Percentiles rank a stretch among this genome's conserved stretches.
Conservation (phyloP, 2,329 filamentous ascomycete species). For the Penicillium corylophilum region DNA sequence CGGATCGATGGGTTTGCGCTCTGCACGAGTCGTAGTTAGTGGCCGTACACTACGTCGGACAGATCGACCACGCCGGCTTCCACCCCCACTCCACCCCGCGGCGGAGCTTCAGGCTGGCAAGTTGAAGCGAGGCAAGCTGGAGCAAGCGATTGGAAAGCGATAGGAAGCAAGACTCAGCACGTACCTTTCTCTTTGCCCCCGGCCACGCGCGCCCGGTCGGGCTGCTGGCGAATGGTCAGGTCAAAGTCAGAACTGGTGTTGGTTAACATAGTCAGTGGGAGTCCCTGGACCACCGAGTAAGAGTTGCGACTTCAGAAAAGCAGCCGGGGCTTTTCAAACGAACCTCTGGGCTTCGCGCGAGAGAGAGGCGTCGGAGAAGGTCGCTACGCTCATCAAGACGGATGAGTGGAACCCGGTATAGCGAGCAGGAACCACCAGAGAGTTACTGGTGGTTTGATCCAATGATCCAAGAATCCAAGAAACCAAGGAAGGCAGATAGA, state of each 20-base stretch:
- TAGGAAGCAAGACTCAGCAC: constrained; percentile 7
- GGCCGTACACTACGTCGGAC: constrained; percentile 1
- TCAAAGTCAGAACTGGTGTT: constrained; percentile 55
- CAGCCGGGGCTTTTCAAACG: constrained; percentile 16
- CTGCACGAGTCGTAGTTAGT: constrained; percentile 42
- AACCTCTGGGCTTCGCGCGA: constrained; percentile 45
- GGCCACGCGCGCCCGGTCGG: constrained; percentile 65
- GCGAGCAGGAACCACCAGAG: constrained; percentile 1
- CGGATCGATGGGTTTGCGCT: constrained; percentile 81
- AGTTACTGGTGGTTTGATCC: constrained; percentile 11
- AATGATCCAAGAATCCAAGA: constrained; percentile 11
- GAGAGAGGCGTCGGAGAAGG: constrained; percentile 43
- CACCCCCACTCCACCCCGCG: not conserved
- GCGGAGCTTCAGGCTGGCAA: not conserved
- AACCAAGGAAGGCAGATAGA: constrained; percentile 1
- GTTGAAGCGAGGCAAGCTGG: not conserved
- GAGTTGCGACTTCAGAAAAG: constrained; percentile 24
- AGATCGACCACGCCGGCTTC: not conserved
- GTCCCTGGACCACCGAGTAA: constrained; percentile 30
- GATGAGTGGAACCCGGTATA: constrained; percentile 26
- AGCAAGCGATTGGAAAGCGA: not conserved
- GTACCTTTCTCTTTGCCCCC: constrained; percentile 74
- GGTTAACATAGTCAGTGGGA: constrained; percentile 42
- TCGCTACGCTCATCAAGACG: constrained; percentile 44
- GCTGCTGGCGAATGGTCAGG: constrained; percentile 65